A percentile compares a stretch with the other conserved stretches of the same genome.
phyloP scores from a whole-genome alignment of 2,329 filamentous ascomycete genomes.

The Venturia aucupariae region DNA sequence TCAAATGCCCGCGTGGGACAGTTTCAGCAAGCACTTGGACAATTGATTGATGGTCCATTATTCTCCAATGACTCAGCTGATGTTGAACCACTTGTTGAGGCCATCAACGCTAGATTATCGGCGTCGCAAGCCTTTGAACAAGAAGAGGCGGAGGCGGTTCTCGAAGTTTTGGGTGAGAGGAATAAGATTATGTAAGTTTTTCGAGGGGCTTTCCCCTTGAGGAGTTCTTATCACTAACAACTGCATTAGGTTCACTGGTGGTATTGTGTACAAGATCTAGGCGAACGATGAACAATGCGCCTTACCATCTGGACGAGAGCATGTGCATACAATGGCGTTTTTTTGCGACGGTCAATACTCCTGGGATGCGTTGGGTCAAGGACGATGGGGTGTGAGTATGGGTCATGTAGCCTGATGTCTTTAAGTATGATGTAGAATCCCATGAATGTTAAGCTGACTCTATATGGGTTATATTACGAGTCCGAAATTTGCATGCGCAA shows the following conservation, averaged over 20 bases:
- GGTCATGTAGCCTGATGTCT: not conserved
- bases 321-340: not conserved
- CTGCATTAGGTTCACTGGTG: constrained; percentile 27
- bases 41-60: constrained; percentile 70
- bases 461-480: not conserved
- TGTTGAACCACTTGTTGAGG: constrained; percentile 63
- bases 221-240: not conserved
- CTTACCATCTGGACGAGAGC: not conserved
- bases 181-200: constrained; percentile 85
- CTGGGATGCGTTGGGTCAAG: not conserved
- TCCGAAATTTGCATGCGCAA: not conserved
- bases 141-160: constrained; percentile 64
- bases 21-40: constrained; percentile 76
- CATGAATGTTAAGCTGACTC: not conserved
- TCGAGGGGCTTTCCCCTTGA: not conserved
- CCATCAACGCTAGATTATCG: constrained; percentile 66
- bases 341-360: not conserved
- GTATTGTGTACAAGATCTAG: constrained; percentile 42
- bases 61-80: constrained; percentile 80
- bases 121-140: constrained; percentile 53
- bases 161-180: constrained; percentile 68
- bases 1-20: constrained; percentile 46
- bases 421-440: not conserved
- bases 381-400: not conserved
- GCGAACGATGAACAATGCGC: not conserved